phyloP scores from a whole-genome alignment of 768 basidiomycete species.

The Rhizopogon roseolus region DNA sequence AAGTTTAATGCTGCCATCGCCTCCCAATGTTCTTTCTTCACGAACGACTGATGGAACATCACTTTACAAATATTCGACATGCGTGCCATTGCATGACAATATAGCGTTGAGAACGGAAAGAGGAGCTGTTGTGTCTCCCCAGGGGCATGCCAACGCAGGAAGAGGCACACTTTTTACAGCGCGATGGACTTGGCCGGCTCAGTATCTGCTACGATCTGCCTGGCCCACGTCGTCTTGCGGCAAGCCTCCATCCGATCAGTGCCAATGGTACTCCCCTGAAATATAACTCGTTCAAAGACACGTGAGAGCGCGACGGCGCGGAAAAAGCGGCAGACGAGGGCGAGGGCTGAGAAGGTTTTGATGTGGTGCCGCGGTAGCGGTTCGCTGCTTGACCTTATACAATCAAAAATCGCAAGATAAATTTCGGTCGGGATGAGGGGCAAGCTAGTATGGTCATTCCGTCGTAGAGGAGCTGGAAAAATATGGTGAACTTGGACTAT shows the following conservation, averaged over 20 bases:
- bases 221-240: conserved; percentile 16
- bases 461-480: conserved; percentile 24
- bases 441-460: conserved; percentile 4
- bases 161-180: conserved; percentile 15
- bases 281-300: conserved; percentile 30
- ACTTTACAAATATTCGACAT: conserved; percentile 17
- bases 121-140: neutral
- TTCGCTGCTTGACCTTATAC: conserved; percentile 18
- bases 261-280: conserved; percentile 15
- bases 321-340: conserved; percentile 40
- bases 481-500: neutral
- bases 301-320: conserved; percentile 32
- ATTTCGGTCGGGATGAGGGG: conserved; percentile 40
- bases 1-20: conserved; percentile 13
- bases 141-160: neutral
- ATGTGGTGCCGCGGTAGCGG: conserved; percentile 9
- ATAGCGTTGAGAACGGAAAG: neutral
- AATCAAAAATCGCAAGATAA: conserved; percentile 36
- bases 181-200: conserved; percentile 26
- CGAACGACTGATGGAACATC: conserved; percentile 3
- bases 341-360: conserved; percentile 20
- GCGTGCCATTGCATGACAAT: conserved; percentile 1
- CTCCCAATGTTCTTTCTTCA: conserved; percentile 12
- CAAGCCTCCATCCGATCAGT: neutral
- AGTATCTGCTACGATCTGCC: conserved; percentile 19